A percentile compares a stretch with the other conserved stretches of the same genome.
phyloP scores from a whole-genome alignment of 768 basidiomycete genomes.

The Mycena vitilis region DNA sequence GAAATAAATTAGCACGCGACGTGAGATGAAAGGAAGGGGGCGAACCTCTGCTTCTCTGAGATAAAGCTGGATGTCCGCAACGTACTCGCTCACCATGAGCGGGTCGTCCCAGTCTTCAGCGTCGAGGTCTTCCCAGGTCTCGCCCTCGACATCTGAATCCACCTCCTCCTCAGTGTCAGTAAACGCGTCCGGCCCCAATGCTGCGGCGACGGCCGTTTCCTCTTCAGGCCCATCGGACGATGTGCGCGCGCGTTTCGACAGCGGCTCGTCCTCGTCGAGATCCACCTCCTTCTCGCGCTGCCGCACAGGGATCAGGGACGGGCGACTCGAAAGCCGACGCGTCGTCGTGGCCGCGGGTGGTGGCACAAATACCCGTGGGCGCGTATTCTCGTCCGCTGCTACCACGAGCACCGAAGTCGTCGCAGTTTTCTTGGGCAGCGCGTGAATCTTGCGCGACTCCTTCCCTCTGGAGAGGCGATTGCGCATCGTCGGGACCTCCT shows the following conservation, averaged over 20 bases:
- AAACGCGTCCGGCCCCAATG: slow-evolving; percentile 45
- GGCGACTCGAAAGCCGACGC: slow-evolving; percentile 10
- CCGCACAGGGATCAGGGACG: slow-evolving; percentile 28
- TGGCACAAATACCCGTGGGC: slow-evolving; percentile 16
- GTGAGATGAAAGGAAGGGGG: slow-evolving; percentile 5
- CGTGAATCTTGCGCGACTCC: slow-evolving; percentile 20
- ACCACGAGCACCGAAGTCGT: slow-evolving; percentile 6
- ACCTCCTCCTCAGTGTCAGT: slow-evolving; percentile 53
- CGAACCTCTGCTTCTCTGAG: slow-evolving; percentile 84
- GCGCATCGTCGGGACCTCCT: slow-evolving; percentile 26
- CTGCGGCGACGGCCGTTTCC: slow-evolving; percentile 52
- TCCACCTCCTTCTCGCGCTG: slow-evolving; percentile 17
- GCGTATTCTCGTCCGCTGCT: slow-evolving; percentile 1
- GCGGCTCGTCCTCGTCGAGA: slow-evolving; percentile 26
- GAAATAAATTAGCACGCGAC: slow-evolving; percentile 8
- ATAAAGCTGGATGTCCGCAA: slow-evolving; percentile 88
- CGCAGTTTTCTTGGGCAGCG: slow-evolving; percentile 26
- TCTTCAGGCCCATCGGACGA: slow-evolving; percentile 49
- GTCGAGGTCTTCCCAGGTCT: slow-evolving; percentile 88
- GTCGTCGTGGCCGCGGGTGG: neutral
- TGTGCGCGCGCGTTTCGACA: slow-evolving; percentile 29
- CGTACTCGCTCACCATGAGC: slow-evolving; percentile 92
- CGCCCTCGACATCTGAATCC: slow-evolving; percentile 54
- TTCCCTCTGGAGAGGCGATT: slow-evolving; percentile 9
- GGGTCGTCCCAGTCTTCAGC: slow-evolving; percentile 91